Evolutionary conservation across 75 land plant species (phyloP), one percentile per base, ranked within the genome.

Genomic region (Isoetes taiwanensis): DNA sequence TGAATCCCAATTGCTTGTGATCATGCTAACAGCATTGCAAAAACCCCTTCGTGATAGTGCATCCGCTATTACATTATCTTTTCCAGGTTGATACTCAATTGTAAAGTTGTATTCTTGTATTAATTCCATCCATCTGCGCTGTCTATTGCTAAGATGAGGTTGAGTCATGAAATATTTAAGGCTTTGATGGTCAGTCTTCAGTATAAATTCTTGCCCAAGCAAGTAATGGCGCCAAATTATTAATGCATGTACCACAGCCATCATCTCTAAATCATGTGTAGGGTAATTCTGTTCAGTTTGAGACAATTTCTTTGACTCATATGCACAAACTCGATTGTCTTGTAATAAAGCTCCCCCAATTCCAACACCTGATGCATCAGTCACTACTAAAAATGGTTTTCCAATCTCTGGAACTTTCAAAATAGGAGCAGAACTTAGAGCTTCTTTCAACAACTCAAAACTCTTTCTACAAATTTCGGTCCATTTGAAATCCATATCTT

Each of bases 261-360:
- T 50, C 2, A 75, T 28, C 24, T 74, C 64, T 6, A 61, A 46
- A 50, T 75, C 61, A 70, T 61, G 67, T 0, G 68, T 65, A 1
- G 64, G 28, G 28, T 60, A 61, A 8, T 61, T 50, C 28, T 41
- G 14, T 17, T 26, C 12, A 5, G 42, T 23, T 1, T n/a, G 34
- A 37, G 3, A 29, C 11, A 63, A 52, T 34, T 57, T 56, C 35
- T 38, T 43, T 20, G 35, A 54, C 9, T 54, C 41, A 24, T 43
- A 72, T 9, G 56, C 32, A 11, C 66, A 27, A 0, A 62, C 56
- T 4, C 27, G 2, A 30, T 52, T 10, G 25, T 25, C 60, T 34
- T 67, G 32, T 37, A 20, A 39, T 3, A 72, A 46, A 0, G 62
- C 61, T 38, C 20, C 61, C 8, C 65, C 50, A 3, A 62, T 72